These are phyloP conservation scores for Monilinia polystroma DNA, from an alignment of 2,329 filamentous ascomycete genomes.

Conservation along the genomic window DNA sequence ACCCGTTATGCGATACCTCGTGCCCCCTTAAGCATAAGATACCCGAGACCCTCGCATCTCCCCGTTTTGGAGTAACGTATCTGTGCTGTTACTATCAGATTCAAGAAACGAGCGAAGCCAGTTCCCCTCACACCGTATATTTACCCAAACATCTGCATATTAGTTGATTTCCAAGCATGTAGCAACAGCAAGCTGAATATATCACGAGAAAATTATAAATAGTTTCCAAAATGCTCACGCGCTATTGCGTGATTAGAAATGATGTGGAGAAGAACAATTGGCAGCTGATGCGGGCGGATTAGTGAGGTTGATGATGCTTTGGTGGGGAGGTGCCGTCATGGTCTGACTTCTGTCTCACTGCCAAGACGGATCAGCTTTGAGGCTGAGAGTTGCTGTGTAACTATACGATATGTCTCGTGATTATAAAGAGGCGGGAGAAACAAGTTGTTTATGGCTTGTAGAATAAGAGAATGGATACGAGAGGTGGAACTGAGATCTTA, in stretches of 20 bases:
- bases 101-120: not conserved
- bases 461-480: conserved; percentile 5
- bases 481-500: not conserved
- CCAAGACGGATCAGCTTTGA: conserved; percentile 10
- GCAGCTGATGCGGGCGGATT: conserved; percentile 1
- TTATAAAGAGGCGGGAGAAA: not conserved
- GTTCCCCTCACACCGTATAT: not conserved
- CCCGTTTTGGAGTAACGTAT: not conserved
- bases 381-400: conserved; percentile 11
- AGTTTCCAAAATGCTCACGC: not conserved
- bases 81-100: not conserved
- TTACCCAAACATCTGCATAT: not conserved
- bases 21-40: not conserved
- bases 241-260: not conserved
- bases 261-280: not conserved
- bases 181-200: not conserved
- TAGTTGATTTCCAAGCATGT: not conserved
- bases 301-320: not conserved
- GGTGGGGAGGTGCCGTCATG: not conserved
- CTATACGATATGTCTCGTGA: conserved; percentile 1
- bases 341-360: conserved; percentile 16
- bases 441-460: conserved; percentile 5
- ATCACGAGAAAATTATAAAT: not conserved
- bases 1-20: not conserved
- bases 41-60: not conserved